A percentile compares a stretch with the other conserved stretches of the same genome.
phyloP scores from a whole-genome alignment of 306 rosid species.

The Trichosanthes cucumerina region DNA sequence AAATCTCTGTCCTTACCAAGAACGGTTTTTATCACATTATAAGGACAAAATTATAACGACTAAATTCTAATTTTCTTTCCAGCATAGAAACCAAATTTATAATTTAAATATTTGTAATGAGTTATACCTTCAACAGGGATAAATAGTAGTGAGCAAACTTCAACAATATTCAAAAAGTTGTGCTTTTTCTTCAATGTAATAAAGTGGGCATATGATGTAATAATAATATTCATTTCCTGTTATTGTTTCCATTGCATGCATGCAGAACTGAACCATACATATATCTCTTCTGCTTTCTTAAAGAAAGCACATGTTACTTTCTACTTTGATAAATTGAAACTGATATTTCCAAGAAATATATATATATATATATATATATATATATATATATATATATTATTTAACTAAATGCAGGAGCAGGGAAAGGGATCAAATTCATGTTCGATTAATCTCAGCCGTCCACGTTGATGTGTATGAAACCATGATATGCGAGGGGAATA shows the following conservation, averaged over 20 bases:
- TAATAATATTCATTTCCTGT: not conserved
- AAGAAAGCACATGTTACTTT: not conserved
- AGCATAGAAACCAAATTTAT: too few species aligned
- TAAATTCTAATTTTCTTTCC: too few species aligned
- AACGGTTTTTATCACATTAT: too few species aligned
- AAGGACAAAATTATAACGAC: too few species aligned
- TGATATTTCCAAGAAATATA: not conserved
- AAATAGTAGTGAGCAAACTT: not conserved
- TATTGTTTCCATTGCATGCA: not conserved
- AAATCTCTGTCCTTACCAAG: too few species aligned
- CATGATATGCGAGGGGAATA: not conserved
- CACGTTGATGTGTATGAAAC: slow-evolving; percentile 6
- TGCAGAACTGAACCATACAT: slow-evolving; percentile 1
- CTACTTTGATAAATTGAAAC: not conserved
- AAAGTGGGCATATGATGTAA: not conserved
- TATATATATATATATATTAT: not conserved
- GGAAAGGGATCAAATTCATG: not conserved
- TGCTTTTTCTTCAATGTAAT: not conserved
- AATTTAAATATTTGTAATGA: too few species aligned
- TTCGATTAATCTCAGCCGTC: slow-evolving; percentile 11
- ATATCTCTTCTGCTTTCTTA: not conserved
- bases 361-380: not conserved
- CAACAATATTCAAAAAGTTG: not conserved
- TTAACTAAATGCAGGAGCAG: not conserved
- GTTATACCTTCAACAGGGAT: not conserved